phyloP scores from a whole-genome alignment of 345 rosid species.

The Passiflora organensis region DNA sequence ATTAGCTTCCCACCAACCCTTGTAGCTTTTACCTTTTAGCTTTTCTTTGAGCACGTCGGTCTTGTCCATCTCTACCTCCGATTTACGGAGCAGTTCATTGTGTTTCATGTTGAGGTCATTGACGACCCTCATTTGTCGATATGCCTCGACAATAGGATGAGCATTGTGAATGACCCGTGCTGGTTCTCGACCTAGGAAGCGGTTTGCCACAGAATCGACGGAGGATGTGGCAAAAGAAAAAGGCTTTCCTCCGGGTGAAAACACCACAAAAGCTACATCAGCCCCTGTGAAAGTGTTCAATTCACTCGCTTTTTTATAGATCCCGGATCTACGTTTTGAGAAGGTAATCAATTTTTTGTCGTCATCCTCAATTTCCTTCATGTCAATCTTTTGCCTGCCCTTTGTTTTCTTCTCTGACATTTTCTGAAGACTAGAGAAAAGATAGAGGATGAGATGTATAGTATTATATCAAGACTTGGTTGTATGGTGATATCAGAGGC shows the following conservation, averaged over 20 bases:
- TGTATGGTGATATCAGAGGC: no score
- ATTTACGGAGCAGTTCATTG: conserved; percentile 1
- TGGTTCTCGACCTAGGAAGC: conserved; percentile 8
- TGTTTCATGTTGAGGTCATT: conserved; percentile 11
- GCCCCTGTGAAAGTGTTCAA: conserved; percentile 7
- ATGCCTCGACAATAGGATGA: conserved; percentile 29
- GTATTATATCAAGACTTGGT: no score
- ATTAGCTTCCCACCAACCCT: conserved; percentile 23
- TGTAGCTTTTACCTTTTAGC: background rate
- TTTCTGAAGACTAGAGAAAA: no score
- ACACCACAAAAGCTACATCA: conserved; percentile 2
- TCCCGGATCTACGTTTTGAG: conserved; percentile 37
- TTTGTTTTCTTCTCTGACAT: conserved; percentile 13
- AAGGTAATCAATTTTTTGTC: conserved; percentile 12
- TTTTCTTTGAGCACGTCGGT: conserved; percentile 3
- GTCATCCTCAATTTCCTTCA: conserved; percentile 16
- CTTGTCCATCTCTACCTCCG: conserved; percentile 20
- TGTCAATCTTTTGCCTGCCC: conserved; percentile 16
- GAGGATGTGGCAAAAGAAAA: conserved; percentile 14
- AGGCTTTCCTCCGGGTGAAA: conserved; percentile 12
- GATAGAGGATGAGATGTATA: no score
- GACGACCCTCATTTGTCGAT: conserved; percentile 11
- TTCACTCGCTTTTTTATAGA: conserved; percentile 41
- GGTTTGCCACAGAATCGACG: conserved; percentile 8
- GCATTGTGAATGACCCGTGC: background rate